Percentiles rank a stretch among this genome's conserved stretches.
These are phyloP conservation scores for Veloboletus limbatus DNA, from an alignment of 1,284 basidiomycete genomes.

Conservation along the genomic window DNA sequence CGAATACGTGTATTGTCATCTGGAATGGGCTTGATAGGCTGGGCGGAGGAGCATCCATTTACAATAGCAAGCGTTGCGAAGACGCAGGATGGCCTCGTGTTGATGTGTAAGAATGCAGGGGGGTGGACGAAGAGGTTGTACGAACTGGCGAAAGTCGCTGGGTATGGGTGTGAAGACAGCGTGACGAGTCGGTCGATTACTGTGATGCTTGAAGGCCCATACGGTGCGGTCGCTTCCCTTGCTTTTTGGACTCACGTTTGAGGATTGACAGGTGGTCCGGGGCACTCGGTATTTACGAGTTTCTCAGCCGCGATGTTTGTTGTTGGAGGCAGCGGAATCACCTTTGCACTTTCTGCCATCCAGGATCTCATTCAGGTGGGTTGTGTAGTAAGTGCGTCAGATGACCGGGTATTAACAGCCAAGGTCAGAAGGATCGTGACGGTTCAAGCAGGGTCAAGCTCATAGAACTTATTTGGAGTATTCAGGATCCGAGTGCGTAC, in stretches of 20 bases:
- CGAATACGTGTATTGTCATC: conserved; percentile 64
- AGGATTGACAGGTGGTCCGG: conserved; percentile 50
- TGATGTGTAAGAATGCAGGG: conserved; percentile 64
- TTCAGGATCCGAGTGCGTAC: conserved; percentile 56
- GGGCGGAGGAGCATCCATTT: conserved; percentile 73
- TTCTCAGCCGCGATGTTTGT: conserved; percentile 70
- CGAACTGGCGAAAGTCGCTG: conserved; percentile 49
- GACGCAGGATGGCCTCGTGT: conserved; percentile 53
- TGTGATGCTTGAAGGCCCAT: conserved; percentile 73
- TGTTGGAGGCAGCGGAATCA: conserved; percentile 73
- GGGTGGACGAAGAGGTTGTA: conserved; percentile 63
- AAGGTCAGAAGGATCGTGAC: conserved; percentile 36
- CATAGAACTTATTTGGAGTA: conserved; percentile 69
- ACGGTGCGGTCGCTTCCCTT: conserved; percentile 42
- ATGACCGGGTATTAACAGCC: conserved; percentile 1
- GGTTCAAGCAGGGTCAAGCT: conserved; percentile 53
- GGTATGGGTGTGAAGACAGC: conserved; percentile 42
- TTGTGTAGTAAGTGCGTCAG: not conserved
- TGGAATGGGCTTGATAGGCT: conserved; percentile 57
- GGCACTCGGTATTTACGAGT: conserved; percentile 58
- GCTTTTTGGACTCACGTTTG: not conserved
- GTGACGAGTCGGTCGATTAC: conserved; percentile 42
- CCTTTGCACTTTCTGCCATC: conserved; percentile 60
- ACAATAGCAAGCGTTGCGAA: conserved; percentile 61
- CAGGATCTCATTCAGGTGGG: conserved; percentile 62